phyloP scores from a whole-genome alignment of 1,139 yeast genomes.

The Pichia sp. region DNA sequence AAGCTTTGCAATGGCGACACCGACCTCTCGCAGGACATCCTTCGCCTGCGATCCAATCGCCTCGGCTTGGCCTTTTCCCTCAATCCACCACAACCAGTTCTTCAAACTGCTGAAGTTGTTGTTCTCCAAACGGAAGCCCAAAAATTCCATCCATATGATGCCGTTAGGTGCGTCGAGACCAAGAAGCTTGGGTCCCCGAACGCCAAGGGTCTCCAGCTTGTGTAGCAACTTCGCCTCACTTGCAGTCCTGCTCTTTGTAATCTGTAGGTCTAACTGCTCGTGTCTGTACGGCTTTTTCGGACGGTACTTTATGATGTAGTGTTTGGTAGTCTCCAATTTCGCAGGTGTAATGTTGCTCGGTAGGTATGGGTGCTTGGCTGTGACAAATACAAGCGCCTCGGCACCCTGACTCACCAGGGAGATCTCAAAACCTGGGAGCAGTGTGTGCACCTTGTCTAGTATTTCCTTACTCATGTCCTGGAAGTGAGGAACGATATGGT shows the following conservation, averaged over 20 bases:
- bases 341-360: constrained; percentile 29
- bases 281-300: constrained; percentile 90
- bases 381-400: constrained; percentile 76
- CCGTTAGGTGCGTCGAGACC: constrained; percentile 77
- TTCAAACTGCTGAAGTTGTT: constrained; percentile 57
- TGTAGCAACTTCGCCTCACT: constrained; percentile 80
- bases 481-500: neutral
- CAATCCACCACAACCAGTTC: constrained; percentile 66
- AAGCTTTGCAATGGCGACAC: constrained; percentile 62
- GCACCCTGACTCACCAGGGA: constrained; percentile 85
- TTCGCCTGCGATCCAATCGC: constrained; percentile 40
- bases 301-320: constrained; percentile 73
- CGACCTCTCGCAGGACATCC: constrained; percentile 49
- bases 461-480: constrained; percentile 41
- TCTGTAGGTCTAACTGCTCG: constrained; percentile 67
- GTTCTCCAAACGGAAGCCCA: constrained; percentile 52
- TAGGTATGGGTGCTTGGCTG: constrained; percentile 65
- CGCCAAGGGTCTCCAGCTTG: constrained; percentile 51
- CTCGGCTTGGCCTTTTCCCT: constrained; percentile 34
- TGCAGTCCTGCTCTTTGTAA: constrained; percentile 76
- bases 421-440: constrained; percentile 47
- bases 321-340: constrained; percentile 28
- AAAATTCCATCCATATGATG: constrained; percentile 80
- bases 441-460: constrained; percentile 39
- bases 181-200: constrained; percentile 65